Percentiles rank a stretch among this genome's conserved stretches.
Conservation (phyloP, 345 rosid genomes). For the Pistacia atlantica region DNA sequence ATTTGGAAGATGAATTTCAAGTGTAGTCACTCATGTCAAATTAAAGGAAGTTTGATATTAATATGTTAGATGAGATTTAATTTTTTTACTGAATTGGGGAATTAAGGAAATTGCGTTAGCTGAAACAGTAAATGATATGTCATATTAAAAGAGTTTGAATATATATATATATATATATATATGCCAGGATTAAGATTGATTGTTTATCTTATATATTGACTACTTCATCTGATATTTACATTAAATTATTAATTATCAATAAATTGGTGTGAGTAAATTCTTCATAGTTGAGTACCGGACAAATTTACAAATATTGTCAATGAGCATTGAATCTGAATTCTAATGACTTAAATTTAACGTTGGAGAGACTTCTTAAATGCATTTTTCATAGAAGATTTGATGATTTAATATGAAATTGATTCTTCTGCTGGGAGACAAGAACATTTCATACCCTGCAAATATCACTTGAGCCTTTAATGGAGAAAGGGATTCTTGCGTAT, state of each 20-base stretch:
- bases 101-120: not conserved
- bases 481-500: conserved; percentile 11
- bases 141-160: not conserved
- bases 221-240: too few species aligned
- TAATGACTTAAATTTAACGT: conserved; percentile 15
- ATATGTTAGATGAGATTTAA: not conserved
- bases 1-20: too few species aligned
- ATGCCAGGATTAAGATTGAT: too few species aligned
- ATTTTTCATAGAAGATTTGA: conserved; percentile 12
- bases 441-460: conserved; percentile 8
- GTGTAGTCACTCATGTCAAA: too few species aligned
- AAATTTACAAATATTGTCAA: conserved; percentile 2
- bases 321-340: conserved; percentile 6
- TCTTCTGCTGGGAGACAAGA: conserved; percentile 22
- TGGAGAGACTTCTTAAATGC: conserved; percentile 32
- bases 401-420: conserved; percentile 33
- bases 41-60: too few species aligned
- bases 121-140: not conserved
- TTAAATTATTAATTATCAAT: not conserved
- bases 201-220: too few species aligned
- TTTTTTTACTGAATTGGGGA: not conserved
- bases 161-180: too few species aligned
- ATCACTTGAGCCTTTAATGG: conserved; percentile 27
- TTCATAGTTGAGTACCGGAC: not conserved
- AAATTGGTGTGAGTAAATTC: conserved; percentile 5